A percentile compares a stretch with the other conserved stretches of the same genome.
phyloP scores from a whole-genome alignment of 768 basidiomycete genomes.

The Pulveroboletus sp. region DNA sequence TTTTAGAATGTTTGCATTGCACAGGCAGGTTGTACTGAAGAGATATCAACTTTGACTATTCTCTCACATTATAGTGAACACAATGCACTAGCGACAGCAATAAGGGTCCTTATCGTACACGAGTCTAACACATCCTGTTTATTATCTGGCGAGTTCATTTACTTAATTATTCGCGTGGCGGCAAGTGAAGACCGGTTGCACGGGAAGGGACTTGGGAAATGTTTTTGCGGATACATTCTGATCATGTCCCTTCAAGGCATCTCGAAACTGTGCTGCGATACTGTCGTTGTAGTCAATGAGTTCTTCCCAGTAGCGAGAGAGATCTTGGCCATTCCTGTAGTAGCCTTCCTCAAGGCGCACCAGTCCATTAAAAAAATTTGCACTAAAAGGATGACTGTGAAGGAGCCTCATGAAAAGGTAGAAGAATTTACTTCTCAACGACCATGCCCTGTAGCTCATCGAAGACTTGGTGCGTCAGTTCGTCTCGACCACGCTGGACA shows the following conservation, averaged over 20 bases:
- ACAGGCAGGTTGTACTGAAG: no score
- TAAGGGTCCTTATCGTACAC: background rate
- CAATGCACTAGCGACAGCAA: background rate
- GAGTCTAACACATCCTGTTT: background rate
- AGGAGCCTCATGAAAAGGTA: background rate
- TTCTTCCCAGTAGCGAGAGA: slow-evolving; percentile 40
- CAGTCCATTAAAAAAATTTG: slow-evolving; percentile 47
- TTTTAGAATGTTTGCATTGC: no score
- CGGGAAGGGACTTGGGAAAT: slow-evolving; percentile 42
- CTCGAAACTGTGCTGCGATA: slow-evolving; percentile 32
- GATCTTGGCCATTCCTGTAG: slow-evolving; percentile 36
- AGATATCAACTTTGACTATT: background rate
- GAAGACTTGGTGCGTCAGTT: slow-evolving; percentile 43
- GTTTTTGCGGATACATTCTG: slow-evolving; percentile 45
- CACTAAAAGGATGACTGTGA: slow-evolving; percentile 31
- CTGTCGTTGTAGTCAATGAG: slow-evolving; percentile 38
- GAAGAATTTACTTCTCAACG: slow-evolving; percentile 20
- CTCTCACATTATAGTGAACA: background rate
- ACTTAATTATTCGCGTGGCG: slow-evolving; percentile 1
- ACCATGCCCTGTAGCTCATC: slow-evolving; percentile 43
- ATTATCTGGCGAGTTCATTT: background rate
- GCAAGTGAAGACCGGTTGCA: slow-evolving; percentile 15
- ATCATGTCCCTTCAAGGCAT: slow-evolving; percentile 45
- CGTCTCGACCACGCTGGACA: slow-evolving; percentile 40
- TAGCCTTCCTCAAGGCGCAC: slow-evolving; percentile 56